These are phyloP conservation scores for Phaeosphaeria sp. DNA, from an alignment of 2,329 filamentous ascomycete genomes.

Conservation along the genomic window DNA sequence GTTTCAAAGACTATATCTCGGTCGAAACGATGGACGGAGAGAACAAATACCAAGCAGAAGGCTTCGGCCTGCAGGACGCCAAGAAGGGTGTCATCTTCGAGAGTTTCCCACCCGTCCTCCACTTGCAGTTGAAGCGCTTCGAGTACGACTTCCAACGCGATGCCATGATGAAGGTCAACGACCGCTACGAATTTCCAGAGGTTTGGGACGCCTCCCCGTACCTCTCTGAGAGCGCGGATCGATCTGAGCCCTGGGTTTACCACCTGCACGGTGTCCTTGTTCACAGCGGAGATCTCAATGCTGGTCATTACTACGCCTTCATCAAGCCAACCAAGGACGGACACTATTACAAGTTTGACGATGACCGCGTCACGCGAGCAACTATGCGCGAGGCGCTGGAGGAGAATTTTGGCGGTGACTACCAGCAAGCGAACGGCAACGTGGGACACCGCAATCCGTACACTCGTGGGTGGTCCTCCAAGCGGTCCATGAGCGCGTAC, in stretches of 20 bases:
- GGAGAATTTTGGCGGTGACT: conserved; percentile 95
- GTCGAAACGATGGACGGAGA: conserved; percentile 97
- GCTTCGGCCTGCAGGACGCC: conserved; percentile 91
- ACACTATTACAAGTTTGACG: conserved; percentile 95
- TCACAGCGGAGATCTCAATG: conserved; percentile 95
- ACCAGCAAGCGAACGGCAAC: conserved; percentile 65
- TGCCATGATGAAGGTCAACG: conserved; percentile 99
- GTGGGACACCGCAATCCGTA: conserved; percentile 67
- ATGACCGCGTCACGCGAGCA: conserved; percentile 94
- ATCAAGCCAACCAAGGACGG: conserved; percentile 89
- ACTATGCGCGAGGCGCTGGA: conserved; percentile 91
- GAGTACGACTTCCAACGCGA: conserved; percentile 97
- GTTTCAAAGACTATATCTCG: conserved; percentile 94
- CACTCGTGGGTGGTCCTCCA: conserved; percentile 67
- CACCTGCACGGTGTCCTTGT: conserved; percentile 94
- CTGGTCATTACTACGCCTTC: conserved; percentile 98
- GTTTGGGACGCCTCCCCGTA: conserved; percentile 85
- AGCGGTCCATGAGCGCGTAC: conserved; percentile 85
- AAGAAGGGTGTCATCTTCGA: conserved; percentile 98
- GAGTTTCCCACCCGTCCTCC: conserved; percentile 90
- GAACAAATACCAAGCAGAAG: conserved; percentile 96
- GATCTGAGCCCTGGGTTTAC: conserved; percentile 87
- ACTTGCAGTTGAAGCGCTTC: conserved; percentile 95
- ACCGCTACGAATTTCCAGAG: conserved; percentile 88
- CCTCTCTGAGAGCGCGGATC: conserved; percentile 83